Base-by-base conservation (phyloP, 2,329 filamentous ascomycete species). In the Hypoxylon sp. region DNA sequence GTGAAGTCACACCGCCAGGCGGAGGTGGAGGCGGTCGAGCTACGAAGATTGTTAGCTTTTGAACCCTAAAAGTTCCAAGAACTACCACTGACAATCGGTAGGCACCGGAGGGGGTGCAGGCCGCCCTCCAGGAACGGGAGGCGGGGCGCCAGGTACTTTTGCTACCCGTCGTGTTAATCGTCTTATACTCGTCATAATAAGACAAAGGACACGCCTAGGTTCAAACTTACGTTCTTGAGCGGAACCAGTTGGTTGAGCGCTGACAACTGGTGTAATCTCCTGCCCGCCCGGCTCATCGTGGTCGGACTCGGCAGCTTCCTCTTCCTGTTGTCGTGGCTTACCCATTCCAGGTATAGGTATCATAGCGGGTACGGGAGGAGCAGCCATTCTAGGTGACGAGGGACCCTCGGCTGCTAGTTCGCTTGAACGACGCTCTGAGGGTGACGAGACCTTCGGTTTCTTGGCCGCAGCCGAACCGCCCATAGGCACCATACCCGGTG, bases 331-430 rank as follows among this genome's bases (percentile, higher is more conserved):
- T 70, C 75, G 83, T 67, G 83, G 84, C 59, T 83, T 84, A 65
- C 87, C 84, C 85, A 97, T 87, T 8, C 92, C 92, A 13, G 92
- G 91, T 62, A 97, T 78, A 75, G 85, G 80, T 81, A 89, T 88
- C 78, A 87, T 83, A 10, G 79, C 81, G 4, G 84, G 86, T 19
- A 90, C 78, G 6, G 87, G 85, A 34, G 86, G 83, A 22, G 84
- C 82, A 49, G 78, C 78, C 57, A 77, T 70, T 51, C 75, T 75
- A 2, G 83, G 79, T 17, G 82, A 81, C 0, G 78, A 70, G 41
- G 71, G 62, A 22, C 78, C 81, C 4, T 82, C 80, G 2, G 75
- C 74, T 3, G 75, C 75, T 37, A 81, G 77, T 59, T 85, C 84
- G 48, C 76, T 80, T 44, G 72, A 69, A 51, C 73, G 79, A 69